These are phyloP conservation scores for Baudoinia panamericana DNA, from an alignment of 495 filamentous ascomycete species.

Conservation along the genomic window DNA sequence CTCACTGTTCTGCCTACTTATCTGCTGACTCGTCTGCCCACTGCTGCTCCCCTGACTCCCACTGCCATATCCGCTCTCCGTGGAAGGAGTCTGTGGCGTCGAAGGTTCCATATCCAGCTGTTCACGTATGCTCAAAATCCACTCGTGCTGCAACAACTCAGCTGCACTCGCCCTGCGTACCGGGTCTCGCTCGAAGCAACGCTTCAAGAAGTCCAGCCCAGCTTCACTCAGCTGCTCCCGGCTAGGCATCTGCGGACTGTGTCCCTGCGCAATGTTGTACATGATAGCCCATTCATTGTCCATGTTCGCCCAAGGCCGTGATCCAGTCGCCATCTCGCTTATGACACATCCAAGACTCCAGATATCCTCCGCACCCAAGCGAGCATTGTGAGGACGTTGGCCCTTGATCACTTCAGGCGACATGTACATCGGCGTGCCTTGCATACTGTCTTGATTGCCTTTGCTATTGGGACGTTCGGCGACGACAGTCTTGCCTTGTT, in stretches of 20 bases:
- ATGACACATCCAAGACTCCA: slow-evolving; percentile 97
- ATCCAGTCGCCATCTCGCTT: slow-evolving; percentile 91
- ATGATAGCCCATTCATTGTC: slow-evolving; percentile 99
- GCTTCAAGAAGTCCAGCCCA: slow-evolving; percentile 77
- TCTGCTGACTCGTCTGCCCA: slow-evolving; percentile 3
- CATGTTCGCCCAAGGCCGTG: slow-evolving; percentile 88
- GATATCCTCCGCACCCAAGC: slow-evolving; percentile 80
- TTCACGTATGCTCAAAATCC: slow-evolving; percentile 62
- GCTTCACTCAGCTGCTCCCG: slow-evolving; percentile 69
- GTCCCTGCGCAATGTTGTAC: slow-evolving; percentile 98
- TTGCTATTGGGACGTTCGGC: slow-evolving; percentile 39
- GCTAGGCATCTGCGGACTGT: slow-evolving; percentile 70
- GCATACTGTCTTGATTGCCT: slow-evolving; percentile 64
- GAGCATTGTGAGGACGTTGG: slow-evolving; percentile 43
- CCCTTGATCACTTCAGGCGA: slow-evolving; percentile 96
- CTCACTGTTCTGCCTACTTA: slow-evolving; percentile 7
- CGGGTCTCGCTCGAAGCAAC: slow-evolving; percentile 82
- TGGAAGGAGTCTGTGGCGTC: slow-evolving; percentile 34
- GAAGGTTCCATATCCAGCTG: slow-evolving; percentile 45
- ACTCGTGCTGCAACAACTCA: slow-evolving; percentile 88
- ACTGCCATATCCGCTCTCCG: slow-evolving; percentile 13
- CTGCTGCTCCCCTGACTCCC: slow-evolving; percentile 8
- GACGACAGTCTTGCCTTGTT: slow-evolving; percentile 76
- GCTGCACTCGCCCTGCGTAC: slow-evolving; percentile 64
- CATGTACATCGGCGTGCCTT: slow-evolving; percentile 99